A percentile compares a stretch with the other conserved stretches of the same genome.
These are phyloP conservation scores for Irpex rosettiformis DNA, from an alignment of 1,284 basidiomycete species.

Conservation along the genomic window DNA sequence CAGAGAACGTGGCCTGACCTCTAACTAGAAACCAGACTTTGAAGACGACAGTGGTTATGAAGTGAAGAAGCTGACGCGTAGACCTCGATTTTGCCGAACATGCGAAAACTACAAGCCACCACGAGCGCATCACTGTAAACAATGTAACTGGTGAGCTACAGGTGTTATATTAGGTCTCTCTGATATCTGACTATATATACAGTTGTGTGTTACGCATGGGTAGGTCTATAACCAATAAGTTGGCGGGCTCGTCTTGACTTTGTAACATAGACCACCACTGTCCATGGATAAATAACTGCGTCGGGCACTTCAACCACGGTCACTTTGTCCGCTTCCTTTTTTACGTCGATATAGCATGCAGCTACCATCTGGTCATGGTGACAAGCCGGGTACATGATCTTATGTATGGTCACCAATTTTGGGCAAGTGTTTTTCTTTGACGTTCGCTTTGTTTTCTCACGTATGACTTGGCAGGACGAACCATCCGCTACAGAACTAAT, in stretches of 20 bases:
- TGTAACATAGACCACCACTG: slow-evolving; percentile 79
- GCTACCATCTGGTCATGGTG: slow-evolving; percentile 81
- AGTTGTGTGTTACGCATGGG: slow-evolving; percentile 85
- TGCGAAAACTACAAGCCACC: slow-evolving; percentile 75
- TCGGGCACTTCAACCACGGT: slow-evolving; percentile 87
- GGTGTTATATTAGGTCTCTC: too few relatives aligned
- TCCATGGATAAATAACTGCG: slow-evolving; percentile 88
- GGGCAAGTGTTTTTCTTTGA: slow-evolving; percentile 39
- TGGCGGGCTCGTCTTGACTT: slow-evolving; percentile 8
- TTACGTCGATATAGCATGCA: slow-evolving; percentile 85
- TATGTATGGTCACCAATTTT: slow-evolving; percentile 43
- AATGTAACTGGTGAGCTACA: slow-evolving; percentile 68
- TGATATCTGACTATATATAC: neutral
- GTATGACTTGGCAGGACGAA: slow-evolving; percentile 49
- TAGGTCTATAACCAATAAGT: slow-evolving; percentile 25
- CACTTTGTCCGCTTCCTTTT: slow-evolving; percentile 93
- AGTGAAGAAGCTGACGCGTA: slow-evolving; percentile 81
- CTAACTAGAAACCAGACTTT: slow-evolving; percentile 69
- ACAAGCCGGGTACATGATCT: slow-evolving; percentile 57
- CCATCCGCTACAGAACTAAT: slow-evolving; percentile 71
- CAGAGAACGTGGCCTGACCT: neutral
- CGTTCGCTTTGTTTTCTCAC: neutral
- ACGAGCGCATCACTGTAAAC: slow-evolving; percentile 84
- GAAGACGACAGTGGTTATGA: slow-evolving; percentile 69
- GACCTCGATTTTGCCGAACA: slow-evolving; percentile 79